Evolutionary conservation across 495 filamentous ascomycete species (phyloP).

Genomic region (Letharia lupina): DNA sequence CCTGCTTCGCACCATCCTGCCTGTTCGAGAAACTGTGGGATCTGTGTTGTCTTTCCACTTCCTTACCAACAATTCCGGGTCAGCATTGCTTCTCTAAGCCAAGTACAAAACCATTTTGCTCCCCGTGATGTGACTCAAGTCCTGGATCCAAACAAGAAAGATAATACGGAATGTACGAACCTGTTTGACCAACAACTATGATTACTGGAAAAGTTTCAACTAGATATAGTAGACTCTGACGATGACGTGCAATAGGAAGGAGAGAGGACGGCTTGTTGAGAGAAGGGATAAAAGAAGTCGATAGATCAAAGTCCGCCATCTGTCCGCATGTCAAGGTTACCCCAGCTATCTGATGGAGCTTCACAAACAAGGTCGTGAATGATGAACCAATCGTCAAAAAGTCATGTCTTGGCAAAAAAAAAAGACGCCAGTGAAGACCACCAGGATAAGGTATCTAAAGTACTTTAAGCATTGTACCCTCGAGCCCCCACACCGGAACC

Average conservation of each 20-base stretch:
- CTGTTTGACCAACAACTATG: constrained; percentile 80
- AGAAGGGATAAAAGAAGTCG: constrained; percentile 60
- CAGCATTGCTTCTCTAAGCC: neutral
- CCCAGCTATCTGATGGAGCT: neutral
- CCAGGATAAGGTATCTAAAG: too few species aligned
- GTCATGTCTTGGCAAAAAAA: neutral
- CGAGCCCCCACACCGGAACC: too few species aligned
- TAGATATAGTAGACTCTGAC: constrained; percentile 61
- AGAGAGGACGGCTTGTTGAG: constrained; percentile 70
- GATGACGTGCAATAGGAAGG: constrained; percentile 70
- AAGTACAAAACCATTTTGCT: neutral
- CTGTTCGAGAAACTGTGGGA: constrained; percentile 80
- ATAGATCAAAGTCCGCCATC: constrained; percentile 39
- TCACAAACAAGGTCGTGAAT: neutral
- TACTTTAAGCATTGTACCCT: too few species aligned
- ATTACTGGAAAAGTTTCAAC: constrained; percentile 75
- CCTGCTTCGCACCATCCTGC: constrained; percentile 83
- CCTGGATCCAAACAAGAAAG: neutral
- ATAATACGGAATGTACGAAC: neutral
- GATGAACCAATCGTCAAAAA: neutral
- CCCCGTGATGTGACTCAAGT: neutral
- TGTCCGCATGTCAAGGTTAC: neutral
- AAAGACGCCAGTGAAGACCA: too few species aligned
- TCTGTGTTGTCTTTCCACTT: constrained; percentile 82
- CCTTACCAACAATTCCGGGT: constrained; percentile 24